Evolutionary conservation across 1,284 basidiomycete species (phyloP).

Genomic region (Somion occarium): DNA sequence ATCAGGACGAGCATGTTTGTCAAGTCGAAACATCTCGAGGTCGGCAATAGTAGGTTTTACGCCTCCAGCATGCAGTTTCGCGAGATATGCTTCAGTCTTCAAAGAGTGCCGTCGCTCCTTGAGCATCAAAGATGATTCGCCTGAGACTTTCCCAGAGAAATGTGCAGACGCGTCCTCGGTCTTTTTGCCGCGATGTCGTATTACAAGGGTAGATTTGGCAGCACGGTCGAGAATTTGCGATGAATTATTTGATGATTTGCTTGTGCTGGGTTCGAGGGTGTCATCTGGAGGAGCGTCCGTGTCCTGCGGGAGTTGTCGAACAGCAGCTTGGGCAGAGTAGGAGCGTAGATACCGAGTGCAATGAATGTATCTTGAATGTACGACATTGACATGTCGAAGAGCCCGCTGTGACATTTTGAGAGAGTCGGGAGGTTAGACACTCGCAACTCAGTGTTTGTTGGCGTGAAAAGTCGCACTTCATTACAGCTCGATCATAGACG

Average conservation of each 20-base stretch:
- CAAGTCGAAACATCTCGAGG: conserved; percentile 48
- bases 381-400: conserved; percentile 23
- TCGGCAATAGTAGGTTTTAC: conserved; percentile 47
- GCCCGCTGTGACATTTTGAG: conserved; percentile 28
- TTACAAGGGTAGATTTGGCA: background rate
- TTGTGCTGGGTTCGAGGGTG: background rate
- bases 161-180: conserved; percentile 3
- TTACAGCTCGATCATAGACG: background rate
- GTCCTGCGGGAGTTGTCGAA: background rate
- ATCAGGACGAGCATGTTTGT: conserved; percentile 30
- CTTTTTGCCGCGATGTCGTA: background rate
- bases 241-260: background rate
- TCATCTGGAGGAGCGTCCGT: background rate
- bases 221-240: background rate
- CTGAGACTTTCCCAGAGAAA: background rate
- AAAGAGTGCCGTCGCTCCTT: background rate
- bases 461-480: too few relatives aligned
- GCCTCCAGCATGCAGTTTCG: conserved; percentile 40
- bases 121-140: background rate
- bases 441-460: too few relatives aligned
- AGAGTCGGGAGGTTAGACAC: too few relatives aligned
- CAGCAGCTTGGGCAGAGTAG: conserved; percentile 25
- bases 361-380: conserved; percentile 21
- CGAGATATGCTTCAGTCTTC: conserved; percentile 43
- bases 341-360: conserved; percentile 19